Evolutionary conservation across 2,329 filamentous ascomycete genomes (phyloP), one percentile per base, ranked within the genome.

Genomic region (Venturia effusa): DNA sequence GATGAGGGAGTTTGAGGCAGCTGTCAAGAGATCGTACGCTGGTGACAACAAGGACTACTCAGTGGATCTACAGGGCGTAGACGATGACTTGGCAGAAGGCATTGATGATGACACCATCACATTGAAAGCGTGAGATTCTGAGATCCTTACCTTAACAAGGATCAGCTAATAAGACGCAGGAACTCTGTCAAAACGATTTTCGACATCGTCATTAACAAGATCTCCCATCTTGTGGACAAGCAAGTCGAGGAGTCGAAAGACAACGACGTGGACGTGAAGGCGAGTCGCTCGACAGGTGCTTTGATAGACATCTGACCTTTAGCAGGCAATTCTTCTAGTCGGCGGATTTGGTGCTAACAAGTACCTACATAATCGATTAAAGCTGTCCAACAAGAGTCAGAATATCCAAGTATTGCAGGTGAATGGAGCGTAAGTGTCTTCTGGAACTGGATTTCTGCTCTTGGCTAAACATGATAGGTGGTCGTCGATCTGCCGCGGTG

Each of bases 341-440:
- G 71, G 70, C 1, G 71, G 72, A 0, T 72, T 73, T n/a, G 68
- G 71, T 0, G 68, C 70, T 27, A 70, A 68, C 0, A 65, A 68
- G 0, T 73, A 71, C 48, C 68, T 72, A 43, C 66, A 66, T 10
- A 17, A 41, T 0, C 65, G 69, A 54, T 64, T 72, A 24, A 67
- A 65, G 13, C 22, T 0, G 67, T 68, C 5, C 3, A 37, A 67
- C 45, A 39, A 55, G 30, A 61, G 43, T 37, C 13, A n/a, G 10
- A 51, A 59, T 7, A 65, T 64, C 30, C 24, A 63, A 39, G 64
- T 67, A 7, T 48, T 67, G 1, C 63, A 62, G 34, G 30, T 48
- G 2, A 65, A 64, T 17, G 40, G 19, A 62, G 45, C 32, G 64
- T 55, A 45, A 66, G 65, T 64, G 34, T 11, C 34, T 37, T 37